These are phyloP conservation scores for Mycena pura DNA, from an alignment of 768 basidiomycete genomes.

Conservation along the genomic window DNA sequence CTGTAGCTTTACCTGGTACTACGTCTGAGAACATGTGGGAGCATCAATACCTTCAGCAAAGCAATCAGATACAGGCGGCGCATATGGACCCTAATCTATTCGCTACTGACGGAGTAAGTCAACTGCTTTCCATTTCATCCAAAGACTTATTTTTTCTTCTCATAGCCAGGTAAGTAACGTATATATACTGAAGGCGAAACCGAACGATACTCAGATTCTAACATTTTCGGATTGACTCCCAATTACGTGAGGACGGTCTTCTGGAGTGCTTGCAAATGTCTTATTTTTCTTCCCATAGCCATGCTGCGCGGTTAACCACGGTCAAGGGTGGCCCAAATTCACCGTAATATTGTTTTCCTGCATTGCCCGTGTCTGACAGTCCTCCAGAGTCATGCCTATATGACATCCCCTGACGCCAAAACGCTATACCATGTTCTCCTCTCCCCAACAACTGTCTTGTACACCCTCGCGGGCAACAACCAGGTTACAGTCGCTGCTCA, in stretches of 20 bases:
- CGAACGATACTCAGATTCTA: no score
- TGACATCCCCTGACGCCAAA: constrained; percentile 18
- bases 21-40: constrained; percentile 16
- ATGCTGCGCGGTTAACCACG: constrained; percentile 23
- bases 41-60: constrained; percentile 25
- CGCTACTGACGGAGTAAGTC: constrained; percentile 18
- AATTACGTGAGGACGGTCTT: constrained; percentile 10
- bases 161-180: no score
- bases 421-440: constrained; percentile 23
- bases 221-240: constrained; percentile 16
- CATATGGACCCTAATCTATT: constrained; percentile 19
- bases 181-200: no score
- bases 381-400: constrained; percentile 16
- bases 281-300: constrained; percentile 6
- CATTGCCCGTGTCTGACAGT: neutral
- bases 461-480: constrained; percentile 19
- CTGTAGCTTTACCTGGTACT: constrained; percentile 17
- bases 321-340: constrained; percentile 26
- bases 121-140: no score
- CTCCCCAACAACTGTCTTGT: constrained; percentile 20
- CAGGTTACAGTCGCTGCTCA: constrained; percentile 18
- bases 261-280: neutral
- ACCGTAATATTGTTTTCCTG: neutral
- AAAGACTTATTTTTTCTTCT: no score
- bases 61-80: constrained; percentile 19